These are phyloP conservation scores for Ophiocordyceps sinensis DNA, from an alignment of 2,329 filamentous ascomycete genomes.

Conservation along the genomic window DNA sequence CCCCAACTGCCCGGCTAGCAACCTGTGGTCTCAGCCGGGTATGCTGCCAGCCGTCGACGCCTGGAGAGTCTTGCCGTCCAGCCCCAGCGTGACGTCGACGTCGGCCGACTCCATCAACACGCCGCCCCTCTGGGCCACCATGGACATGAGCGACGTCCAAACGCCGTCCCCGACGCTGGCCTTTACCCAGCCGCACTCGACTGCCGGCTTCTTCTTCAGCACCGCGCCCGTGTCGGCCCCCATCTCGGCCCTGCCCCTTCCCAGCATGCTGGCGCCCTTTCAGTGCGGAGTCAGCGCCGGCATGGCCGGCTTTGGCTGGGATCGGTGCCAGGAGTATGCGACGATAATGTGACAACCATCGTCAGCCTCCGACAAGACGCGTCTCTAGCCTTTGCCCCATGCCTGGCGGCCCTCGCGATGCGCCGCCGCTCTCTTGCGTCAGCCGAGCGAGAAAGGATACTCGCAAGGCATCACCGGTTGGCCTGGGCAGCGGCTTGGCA, in stretches of 20 bases:
- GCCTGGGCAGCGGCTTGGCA: slow-evolving; percentile 23
- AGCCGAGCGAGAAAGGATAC: background rate
- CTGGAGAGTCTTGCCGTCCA: slow-evolving; percentile 86
- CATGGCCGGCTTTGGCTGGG: slow-evolving; percentile 67
- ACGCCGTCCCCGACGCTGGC: slow-evolving; percentile 67
- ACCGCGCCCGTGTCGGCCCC: slow-evolving; percentile 60
- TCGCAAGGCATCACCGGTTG: background rate
- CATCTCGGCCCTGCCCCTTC: slow-evolving; percentile 64
- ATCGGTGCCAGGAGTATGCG: slow-evolving; percentile 70
- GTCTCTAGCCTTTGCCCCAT: background rate
- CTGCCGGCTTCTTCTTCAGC: slow-evolving; percentile 65
- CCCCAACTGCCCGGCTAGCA: slow-evolving; percentile 63
- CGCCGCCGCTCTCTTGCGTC: background rate
- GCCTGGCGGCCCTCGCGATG: background rate
- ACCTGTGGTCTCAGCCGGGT: slow-evolving; percentile 69
- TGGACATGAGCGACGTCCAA: slow-evolving; percentile 60
- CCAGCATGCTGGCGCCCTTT: slow-evolving; percentile 64
- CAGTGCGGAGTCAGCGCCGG: slow-evolving; percentile 71
- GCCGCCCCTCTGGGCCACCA: slow-evolving; percentile 59
- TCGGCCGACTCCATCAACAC: slow-evolving; percentile 55
- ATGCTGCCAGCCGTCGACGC: slow-evolving; percentile 61
- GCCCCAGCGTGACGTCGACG: slow-evolving; percentile 58
- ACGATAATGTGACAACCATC: slow-evolving; percentile 71
- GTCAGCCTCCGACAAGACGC: slow-evolving; percentile 20
- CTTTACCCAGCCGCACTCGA: slow-evolving; percentile 59